Conservation (phyloP, 2,329 filamentous ascomycete genomes). For the Microthyrium microscopicum region DNA sequence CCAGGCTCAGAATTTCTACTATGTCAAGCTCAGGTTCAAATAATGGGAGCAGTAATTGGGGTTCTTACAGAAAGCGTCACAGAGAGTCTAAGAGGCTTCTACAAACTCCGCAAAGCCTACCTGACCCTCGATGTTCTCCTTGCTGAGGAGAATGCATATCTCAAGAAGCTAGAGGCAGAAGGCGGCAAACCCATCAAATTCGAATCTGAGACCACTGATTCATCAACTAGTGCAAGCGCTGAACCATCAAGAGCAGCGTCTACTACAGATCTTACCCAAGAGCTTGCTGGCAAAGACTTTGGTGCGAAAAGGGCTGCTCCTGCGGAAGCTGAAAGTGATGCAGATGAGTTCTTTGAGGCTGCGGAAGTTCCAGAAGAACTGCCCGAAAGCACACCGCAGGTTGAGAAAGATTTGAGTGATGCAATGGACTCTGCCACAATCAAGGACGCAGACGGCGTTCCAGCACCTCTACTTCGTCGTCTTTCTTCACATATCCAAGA, state of each 20-base stretch:
- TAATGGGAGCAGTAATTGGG: conserved; percentile 77
- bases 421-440: conserved; percentile 16
- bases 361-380: neutral
- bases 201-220: neutral
- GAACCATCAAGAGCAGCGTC: neutral
- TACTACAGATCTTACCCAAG: neutral
- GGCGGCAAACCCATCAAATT: conserved; percentile 1
- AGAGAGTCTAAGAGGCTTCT: conserved; percentile 81
- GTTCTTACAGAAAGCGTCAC: conserved; percentile 87
- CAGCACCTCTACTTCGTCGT: conserved; percentile 1
- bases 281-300: neutral
- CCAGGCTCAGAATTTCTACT: conserved; percentile 76
- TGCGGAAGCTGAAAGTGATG: conserved; percentile 13
- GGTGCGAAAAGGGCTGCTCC: neutral
- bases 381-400: conserved; percentile 1
- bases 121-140: conserved; percentile 65
- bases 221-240: conserved; percentile 1
- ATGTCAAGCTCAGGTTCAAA: conserved; percentile 66
- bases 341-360: conserved; percentile 20
- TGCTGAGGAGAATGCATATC: conserved; percentile 50
- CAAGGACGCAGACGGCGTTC: neutral
- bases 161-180: conserved; percentile 19
- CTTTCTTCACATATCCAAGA: conserved; percentile 19
- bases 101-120: conserved; percentile 81
- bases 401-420: conserved; percentile 11